A percentile compares a stretch with the other conserved stretches of the same genome.
Conservation (phyloP, 1,284 basidiomycete species). For the Ganoderma leucocontextum region DNA sequence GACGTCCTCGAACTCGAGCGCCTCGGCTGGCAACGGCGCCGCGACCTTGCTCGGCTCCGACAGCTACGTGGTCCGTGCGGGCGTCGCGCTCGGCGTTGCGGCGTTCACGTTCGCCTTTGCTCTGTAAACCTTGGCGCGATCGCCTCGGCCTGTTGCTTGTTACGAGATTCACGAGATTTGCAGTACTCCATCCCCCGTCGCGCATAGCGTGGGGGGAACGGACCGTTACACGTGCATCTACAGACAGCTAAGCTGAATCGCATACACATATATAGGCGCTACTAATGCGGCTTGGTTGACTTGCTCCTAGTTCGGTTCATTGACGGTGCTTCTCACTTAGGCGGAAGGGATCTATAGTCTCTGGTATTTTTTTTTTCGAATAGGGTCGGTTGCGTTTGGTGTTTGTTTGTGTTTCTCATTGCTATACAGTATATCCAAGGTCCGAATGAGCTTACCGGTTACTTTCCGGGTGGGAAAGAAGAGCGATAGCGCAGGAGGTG, state of each 20-base stretch:
- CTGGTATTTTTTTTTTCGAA: neutral
- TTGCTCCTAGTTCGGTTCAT: neutral
- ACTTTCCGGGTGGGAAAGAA: neutral
- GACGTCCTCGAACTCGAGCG: slow-evolving; percentile 6
- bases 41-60: slow-evolving; percentile 28
- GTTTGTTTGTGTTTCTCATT: neutral
- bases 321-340: slow-evolving; percentile 1
- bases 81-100: slow-evolving; percentile 32
- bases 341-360: neutral
- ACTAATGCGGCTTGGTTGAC: neutral
- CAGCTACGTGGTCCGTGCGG: slow-evolving; percentile 31
- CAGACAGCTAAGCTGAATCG: neutral
- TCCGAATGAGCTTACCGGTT: neutral
- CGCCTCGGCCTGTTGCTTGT: neutral
- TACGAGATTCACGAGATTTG: neutral
- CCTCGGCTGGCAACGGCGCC: slow-evolving; percentile 16
- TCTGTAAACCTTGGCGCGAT: slow-evolving; percentile 18
- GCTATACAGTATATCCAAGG: neutral
- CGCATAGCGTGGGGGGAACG: neutral
- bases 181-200: neutral
- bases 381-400: slow-evolving; percentile 1
- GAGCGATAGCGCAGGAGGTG: too few species aligned
- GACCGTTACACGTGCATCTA: slow-evolving; percentile 2
- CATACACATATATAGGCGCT: neutral
- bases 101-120: slow-evolving; percentile 36